Conservation (phyloP, 2,329 filamentous ascomycete species). For the Myriangium duriaei region DNA sequence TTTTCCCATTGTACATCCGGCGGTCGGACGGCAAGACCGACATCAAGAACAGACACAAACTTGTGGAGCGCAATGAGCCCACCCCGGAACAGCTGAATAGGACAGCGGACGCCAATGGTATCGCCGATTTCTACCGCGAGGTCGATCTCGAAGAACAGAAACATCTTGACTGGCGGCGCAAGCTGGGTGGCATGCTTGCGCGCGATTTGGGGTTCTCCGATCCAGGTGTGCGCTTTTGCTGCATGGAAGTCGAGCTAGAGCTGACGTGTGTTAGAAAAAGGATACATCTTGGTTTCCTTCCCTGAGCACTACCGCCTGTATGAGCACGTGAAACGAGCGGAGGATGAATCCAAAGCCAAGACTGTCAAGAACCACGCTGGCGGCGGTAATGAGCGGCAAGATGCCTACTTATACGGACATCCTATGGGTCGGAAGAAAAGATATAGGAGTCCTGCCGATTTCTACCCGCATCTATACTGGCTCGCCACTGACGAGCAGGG, state of each 20-base stretch:
- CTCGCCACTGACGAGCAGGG: constrained; percentile 40
- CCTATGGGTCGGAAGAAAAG: constrained; percentile 44
- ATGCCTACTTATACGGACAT: constrained; percentile 50
- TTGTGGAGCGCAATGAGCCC: constrained; percentile 40
- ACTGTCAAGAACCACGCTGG: constrained; percentile 37
- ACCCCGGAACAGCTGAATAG: constrained; percentile 39
- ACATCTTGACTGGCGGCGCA: constrained; percentile 45
- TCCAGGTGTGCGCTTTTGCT: constrained; percentile 2
- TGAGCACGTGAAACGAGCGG: constrained; percentile 42
- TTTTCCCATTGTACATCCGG: constrained; percentile 35
- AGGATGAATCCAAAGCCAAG: constrained; percentile 33
- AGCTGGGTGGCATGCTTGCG: constrained; percentile 46
- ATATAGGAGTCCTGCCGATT: constrained; percentile 46
- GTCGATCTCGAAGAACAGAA: constrained; percentile 39
- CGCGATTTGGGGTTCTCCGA: constrained; percentile 31
- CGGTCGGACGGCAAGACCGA: constrained; percentile 39
- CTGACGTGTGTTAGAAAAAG: constrained; percentile 20
- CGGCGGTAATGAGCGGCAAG: constrained; percentile 42
- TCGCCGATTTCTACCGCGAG: constrained; percentile 42
- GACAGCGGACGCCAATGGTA: constrained; percentile 39
- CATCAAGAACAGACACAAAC: constrained; percentile 37
- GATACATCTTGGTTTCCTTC: constrained; percentile 40
- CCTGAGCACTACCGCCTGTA: constrained; percentile 46
- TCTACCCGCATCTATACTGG: constrained; percentile 48
- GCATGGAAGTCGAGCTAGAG: not conserved